Base-by-base conservation (phyloP, 2,329 filamentous ascomycete genomes). In the Arthrobotrys sphaeroides region DNA sequence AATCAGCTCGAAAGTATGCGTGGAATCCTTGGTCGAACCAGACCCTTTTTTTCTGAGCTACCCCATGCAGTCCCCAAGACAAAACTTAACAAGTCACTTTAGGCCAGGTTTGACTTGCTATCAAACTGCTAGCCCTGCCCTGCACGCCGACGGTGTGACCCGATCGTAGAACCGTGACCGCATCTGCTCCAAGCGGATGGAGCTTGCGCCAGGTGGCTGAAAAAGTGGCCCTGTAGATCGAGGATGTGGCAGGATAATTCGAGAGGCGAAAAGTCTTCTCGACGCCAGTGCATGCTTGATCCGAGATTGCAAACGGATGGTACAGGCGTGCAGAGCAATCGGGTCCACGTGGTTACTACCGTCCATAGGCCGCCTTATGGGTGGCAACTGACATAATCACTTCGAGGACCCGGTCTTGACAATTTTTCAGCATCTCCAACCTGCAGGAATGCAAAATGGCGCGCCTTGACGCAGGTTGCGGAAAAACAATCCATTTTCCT, bases 381-480 rank as follows among this genome's bases (percentile, higher is more conserved):
- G 70, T 74, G 70, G 70, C 70, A 74, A 74, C 70, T 74, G 62
- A 64, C 62, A 74, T 68, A 74, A 74, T 49, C 43, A 47, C 51
- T 36, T 55, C 6, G 28, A 40, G 20, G 22, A 43, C 28, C 10
- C 26, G 42, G 26, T 28, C 38, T 53, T 42, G 45, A 9, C 26
- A 45, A 31, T 64, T 65, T 62, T 72, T 65, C 40, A 53, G 45
- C 43, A 55, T 38, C 36, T 45, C 10, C 20, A 33, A 26, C 33
- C 36, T 64, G 55, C 66, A 64, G 57, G 33, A 45, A n/a, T 13
- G 24, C 45, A n/a, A 26, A 22, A 24, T n/a, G 33, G 45, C 26
- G 36, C 6, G 49, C 59, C 28, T 38, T 65, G 59, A 60, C 60
- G 47, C 68, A 65, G 26, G 9, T 16, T 49, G 31, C 66, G 67